Evolutionary conservation across 2,329 filamentous ascomycete species (phyloP), one percentile per base, ranked within the genome.

Genomic region (Aspergillus sp.): DNA sequence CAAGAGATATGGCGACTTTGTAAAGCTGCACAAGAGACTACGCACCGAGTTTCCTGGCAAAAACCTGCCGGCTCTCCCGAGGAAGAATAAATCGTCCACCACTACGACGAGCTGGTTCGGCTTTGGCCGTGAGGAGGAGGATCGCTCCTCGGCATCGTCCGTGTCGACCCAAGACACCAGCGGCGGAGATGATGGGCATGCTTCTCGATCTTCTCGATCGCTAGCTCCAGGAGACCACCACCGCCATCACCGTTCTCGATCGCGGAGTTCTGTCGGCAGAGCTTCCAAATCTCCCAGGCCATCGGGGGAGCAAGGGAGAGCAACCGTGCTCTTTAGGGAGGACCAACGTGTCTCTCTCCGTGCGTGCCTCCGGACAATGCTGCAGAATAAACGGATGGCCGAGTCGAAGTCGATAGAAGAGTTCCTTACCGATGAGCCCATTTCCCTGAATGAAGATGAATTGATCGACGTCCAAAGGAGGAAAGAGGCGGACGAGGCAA

Each of bases 41-140:
- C 78, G 83, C 22, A 75, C 79, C 8, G 91, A 98, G 60, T 69
- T 96, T 33, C 91, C 91, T 0, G 91, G 91, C 12, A 93, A 93
- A 51, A 75, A 94, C 4, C 69, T 98, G 2, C 84, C 88, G 8
- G 76, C 86, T 1, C 65, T 96, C 30, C 91, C 91, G 1, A 80
- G 80, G 54, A 96, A 96, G 72, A 95, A 95, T 60, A 93, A 89
- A 60, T 79, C 80, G 43, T 80, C 78, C 2, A 78, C 80, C 8
- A 15, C 19, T 2, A 67, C 82, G 5, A 69, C 74, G 1, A 68
- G 67, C 15, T 55, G 82, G 14, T 60, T 80, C 25, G 73, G 71
- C 14, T 72, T 69, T 19, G 64, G 64, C 30, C 12, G 19, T 14
- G 20, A 5, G 15, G 74, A 78, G 42, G 82, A 86, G 40, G 83